Percentiles rank a stretch among this genome's conserved stretches.
phyloP scores from a whole-genome alignment of 176 grass and related monocot species.

The Juncus inflexus region DNA sequence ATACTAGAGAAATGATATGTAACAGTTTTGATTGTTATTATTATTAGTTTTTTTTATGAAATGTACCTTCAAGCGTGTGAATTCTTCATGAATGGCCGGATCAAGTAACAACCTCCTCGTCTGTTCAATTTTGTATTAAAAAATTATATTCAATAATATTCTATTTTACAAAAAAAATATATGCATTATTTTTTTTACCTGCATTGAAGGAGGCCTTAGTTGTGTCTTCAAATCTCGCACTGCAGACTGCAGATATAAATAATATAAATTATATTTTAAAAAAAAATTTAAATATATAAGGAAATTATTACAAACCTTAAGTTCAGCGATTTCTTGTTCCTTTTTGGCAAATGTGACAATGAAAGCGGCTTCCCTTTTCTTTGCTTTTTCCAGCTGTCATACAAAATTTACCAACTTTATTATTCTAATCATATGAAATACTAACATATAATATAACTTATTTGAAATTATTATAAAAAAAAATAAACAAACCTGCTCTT shows the following conservation, averaged over 20 bases:
- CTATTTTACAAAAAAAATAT: too few species aligned
- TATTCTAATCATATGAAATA: too few species aligned
- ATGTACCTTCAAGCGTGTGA: conserved; percentile 82
- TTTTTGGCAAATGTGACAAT: conserved; percentile 98
- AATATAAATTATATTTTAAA: conserved; percentile 13
- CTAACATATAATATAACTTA: not conserved
- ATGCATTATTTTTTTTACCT: conserved; percentile 36
- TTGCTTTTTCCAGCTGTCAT: conserved; percentile 92
- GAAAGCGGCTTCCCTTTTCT: conserved; percentile 96
- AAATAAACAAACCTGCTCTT: conserved; percentile 78
- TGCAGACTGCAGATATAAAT: conserved; percentile 61
- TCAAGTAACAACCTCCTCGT: conserved; percentile 96
- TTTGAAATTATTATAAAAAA: conserved; percentile 13
- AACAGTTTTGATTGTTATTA: too few species aligned
- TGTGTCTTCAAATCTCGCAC: conserved; percentile 96
- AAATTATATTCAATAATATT: not conserved
- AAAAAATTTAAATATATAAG: conserved; percentile 7
- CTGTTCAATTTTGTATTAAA: conserved; percentile 36
- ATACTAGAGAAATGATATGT: too few species aligned
- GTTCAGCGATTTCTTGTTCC: conserved; percentile 90
- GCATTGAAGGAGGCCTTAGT: conserved; percentile 95
- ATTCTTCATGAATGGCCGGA: conserved; percentile 98
- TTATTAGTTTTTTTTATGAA: too few species aligned
- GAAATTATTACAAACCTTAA: conserved; percentile 50
- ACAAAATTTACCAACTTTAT: conserved; percentile 14